phyloP scores from a whole-genome alignment of 2,329 filamentous ascomycete genomes.

The Teratosphaeriaceae sp. region DNA sequence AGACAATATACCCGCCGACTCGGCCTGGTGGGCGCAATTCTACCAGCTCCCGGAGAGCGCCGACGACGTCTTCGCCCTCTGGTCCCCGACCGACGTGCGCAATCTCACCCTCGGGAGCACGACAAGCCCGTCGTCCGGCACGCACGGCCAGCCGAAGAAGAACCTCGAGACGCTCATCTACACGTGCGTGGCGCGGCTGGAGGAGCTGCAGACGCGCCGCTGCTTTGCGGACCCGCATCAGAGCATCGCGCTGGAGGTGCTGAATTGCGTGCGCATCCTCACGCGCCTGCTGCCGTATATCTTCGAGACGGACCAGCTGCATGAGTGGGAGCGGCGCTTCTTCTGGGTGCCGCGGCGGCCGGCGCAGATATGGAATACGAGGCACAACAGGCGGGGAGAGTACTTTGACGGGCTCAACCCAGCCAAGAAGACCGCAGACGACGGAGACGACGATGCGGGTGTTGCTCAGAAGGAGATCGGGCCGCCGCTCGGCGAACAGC shows the following conservation, averaged over 20 bases:
- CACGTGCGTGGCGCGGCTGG: slow-evolving; percentile 21
- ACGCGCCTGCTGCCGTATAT: slow-evolving; percentile 85
- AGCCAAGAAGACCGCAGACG: slow-evolving; percentile 50
- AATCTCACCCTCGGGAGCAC: slow-evolving; percentile 31
- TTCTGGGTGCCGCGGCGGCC: slow-evolving; percentile 60
- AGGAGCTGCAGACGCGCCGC: slow-evolving; percentile 15
- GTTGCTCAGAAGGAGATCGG: slow-evolving; percentile 55
- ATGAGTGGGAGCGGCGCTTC: slow-evolving; percentile 84
- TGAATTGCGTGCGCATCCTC: slow-evolving; percentile 90
- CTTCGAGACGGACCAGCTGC: slow-evolving; percentile 79
- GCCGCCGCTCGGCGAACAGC: slow-evolving; percentile 83
- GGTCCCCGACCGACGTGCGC: slow-evolving; percentile 58
- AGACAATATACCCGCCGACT: slow-evolving; percentile 75
- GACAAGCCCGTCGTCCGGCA: slow-evolving; percentile 68
- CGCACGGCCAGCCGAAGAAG: slow-evolving; percentile 21
- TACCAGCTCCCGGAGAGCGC: slow-evolving; percentile 95
- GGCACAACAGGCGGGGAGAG: slow-evolving; percentile 15
- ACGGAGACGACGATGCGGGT: slow-evolving; percentile 47
- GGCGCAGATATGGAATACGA: slow-evolving; percentile 22
- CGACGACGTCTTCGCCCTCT: slow-evolving; percentile 95
- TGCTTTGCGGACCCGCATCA: slow-evolving; percentile 54
- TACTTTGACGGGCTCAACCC: slow-evolving; percentile 34
- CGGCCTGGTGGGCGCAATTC: slow-evolving; percentile 93
- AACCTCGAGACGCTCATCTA: slow-evolving; percentile 30
- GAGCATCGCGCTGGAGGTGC: slow-evolving; percentile 76